Conservation (phyloP, 768 basidiomycete genomes). For the Boletus patriciae region DNA sequence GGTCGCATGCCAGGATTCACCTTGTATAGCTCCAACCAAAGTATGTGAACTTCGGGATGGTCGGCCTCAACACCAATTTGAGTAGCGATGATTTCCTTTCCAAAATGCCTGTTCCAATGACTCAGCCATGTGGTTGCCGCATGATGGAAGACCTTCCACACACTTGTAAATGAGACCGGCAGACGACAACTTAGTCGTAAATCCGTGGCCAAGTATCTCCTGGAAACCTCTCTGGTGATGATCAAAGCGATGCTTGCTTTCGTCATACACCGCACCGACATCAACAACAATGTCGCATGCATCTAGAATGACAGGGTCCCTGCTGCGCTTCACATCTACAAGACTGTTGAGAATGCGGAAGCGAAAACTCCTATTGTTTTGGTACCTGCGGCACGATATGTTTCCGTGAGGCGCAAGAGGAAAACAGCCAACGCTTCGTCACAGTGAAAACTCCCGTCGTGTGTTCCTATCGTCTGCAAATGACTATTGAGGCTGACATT, state of each 20-base stretch:
- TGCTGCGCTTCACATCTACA: slow-evolving; percentile 65
- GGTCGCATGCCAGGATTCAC: slow-evolving; percentile 36
- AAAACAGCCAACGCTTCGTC: slow-evolving; percentile 96
- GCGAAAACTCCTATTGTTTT: slow-evolving; percentile 1
- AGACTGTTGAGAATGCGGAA: slow-evolving; percentile 1
- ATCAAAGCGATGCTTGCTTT: slow-evolving; percentile 77
- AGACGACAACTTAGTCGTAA: slow-evolving; percentile 84
- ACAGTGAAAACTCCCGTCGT: slow-evolving; percentile 95
- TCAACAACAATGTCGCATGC: slow-evolving; percentile 94
- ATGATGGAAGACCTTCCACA: slow-evolving; percentile 22
- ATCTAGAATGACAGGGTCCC: slow-evolving; percentile 69
- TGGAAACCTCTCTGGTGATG: slow-evolving; percentile 95
- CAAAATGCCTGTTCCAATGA: slow-evolving; percentile 67
- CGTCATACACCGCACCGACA: slow-evolving; percentile 91
- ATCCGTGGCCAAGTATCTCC: slow-evolving; percentile 87
- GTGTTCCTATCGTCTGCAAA: slow-evolving; percentile 81
- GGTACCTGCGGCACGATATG: slow-evolving; percentile 75
- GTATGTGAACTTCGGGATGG: slow-evolving; percentile 63
- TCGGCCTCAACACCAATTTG: slow-evolving; percentile 48
- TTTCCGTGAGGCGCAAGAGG: slow-evolving; percentile 73
- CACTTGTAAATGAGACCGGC: slow-evolving; percentile 97
- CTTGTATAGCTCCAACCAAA: slow-evolving; percentile 91
- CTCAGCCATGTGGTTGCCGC: slow-evolving; percentile 1
- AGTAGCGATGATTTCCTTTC: slow-evolving; percentile 77
- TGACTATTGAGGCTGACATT: neutral